Evolutionary conservation across 179 eudicot species (phyloP).

Genomic region (Actinidia chinensis): DNA sequence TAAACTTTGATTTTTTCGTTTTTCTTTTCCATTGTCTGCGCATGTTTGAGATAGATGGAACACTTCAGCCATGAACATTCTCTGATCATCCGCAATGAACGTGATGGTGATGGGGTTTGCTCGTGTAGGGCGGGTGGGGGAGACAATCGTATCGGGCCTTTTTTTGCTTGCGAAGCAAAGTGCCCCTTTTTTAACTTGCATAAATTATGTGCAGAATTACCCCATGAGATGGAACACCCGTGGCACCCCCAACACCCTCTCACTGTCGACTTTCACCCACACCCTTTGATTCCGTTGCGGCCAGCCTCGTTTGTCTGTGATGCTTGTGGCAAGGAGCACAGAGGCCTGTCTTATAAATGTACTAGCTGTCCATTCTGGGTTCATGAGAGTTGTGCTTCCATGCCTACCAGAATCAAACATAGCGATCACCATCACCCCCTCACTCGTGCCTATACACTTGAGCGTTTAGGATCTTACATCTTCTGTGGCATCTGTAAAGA

Average conservation of each 20-base stretch:
- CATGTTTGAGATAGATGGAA: background rate
- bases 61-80: background rate
- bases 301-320: background rate
- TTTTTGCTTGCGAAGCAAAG: background rate
- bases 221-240: background rate
- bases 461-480: background rate
- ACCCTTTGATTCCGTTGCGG: background rate
- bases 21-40: no score
- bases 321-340: background rate
- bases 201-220: slow-evolving; percentile 1
- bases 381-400: background rate
- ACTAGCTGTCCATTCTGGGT: background rate
- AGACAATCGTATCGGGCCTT: background rate
- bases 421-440: background rate
- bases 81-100: background rate
- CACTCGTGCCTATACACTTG: background rate
- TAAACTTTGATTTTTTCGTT: no score
- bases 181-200: background rate
- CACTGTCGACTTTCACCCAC: background rate
- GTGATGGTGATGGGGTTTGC: background rate
- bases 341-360: background rate
- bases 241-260: background rate
- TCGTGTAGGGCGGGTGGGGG: background rate
- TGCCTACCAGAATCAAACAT: background rate
- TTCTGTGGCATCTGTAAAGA: background rate